Conservation (phyloP, 2,329 filamentous ascomycete genomes). For the Metarhizium sp. region DNA sequence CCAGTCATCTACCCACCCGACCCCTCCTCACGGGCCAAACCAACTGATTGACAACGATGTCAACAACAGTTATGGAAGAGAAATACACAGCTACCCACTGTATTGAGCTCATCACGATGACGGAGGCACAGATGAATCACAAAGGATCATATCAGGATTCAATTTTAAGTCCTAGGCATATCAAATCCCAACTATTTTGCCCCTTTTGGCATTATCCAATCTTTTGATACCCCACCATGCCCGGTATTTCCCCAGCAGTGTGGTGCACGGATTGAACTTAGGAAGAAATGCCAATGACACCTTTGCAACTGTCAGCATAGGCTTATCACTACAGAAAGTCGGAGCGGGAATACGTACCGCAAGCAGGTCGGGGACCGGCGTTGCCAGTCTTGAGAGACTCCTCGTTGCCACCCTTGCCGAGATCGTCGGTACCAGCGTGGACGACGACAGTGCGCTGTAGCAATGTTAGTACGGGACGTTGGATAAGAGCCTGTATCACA, state of each 20-base stretch:
- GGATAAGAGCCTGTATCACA: not conserved
- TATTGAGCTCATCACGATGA: not conserved
- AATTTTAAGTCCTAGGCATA: not conserved
- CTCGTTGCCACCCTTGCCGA: slow-evolving; percentile 83
- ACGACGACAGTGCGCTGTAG: slow-evolving; percentile 82
- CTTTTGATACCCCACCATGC: not conserved
- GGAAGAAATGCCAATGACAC: slow-evolving; percentile 81
- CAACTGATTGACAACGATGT: not conserved
- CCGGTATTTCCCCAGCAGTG: not conserved
- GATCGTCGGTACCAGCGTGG: slow-evolving; percentile 92
- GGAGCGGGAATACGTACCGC: slow-evolving; percentile 52
- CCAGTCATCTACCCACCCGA: not conserved
- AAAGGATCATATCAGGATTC: not conserved
- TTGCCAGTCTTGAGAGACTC: slow-evolving; percentile 99
- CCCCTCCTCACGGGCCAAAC: not conserved
- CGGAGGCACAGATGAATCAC: not conserved
- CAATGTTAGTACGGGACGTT: slow-evolving; percentile 1
- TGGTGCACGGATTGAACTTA: slow-evolving; percentile 31
- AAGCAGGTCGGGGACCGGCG: slow-evolving; percentile 85
- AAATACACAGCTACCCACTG: not conserved
- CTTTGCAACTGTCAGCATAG: slow-evolving; percentile 27
- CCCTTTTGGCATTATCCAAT: not conserved
- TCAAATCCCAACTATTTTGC: not conserved
- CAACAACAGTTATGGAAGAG: not conserved
- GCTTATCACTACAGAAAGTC: not conserved